These are phyloP conservation scores for Beauveria brongniartii DNA, from an alignment of 2,329 filamentous ascomycete species.

Conservation along the genomic window DNA sequence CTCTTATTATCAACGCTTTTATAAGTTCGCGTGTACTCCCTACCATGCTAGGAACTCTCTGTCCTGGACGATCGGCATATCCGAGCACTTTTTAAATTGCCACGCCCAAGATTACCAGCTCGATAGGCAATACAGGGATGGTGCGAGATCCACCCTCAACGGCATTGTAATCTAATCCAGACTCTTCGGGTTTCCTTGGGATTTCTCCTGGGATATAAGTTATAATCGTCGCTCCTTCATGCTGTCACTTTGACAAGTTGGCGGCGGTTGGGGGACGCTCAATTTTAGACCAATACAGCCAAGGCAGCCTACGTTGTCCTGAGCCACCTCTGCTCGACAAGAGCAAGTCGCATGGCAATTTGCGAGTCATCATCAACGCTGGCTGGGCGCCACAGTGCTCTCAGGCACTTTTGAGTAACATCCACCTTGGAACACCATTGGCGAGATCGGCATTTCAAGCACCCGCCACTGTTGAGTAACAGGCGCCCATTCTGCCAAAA, in stretches of 20 bases:
- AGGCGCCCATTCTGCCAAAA: too few relatives aligned
- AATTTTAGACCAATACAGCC: neutral
- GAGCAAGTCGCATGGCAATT: neutral
- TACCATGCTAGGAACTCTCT: neutral
- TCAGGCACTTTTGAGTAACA: neutral
- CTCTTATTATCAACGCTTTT: too few relatives aligned
- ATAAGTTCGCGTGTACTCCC: too few relatives aligned
- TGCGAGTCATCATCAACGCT: neutral
- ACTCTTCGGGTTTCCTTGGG: neutral
- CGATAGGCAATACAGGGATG: neutral
- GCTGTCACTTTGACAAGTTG: too few relatives aligned
- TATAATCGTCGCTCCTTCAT: too few relatives aligned
- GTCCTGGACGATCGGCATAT: slow-evolving; percentile 1
- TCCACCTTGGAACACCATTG: neutral
- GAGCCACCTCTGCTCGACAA: neutral
- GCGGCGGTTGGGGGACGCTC: neutral
- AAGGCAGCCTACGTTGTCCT: neutral
- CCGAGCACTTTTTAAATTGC: slow-evolving; percentile 5
- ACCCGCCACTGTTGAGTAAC: too few relatives aligned
- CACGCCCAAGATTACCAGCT: neutral
- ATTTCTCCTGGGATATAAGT: neutral
- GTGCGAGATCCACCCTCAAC: slow-evolving; percentile 1
- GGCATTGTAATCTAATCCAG: neutral
- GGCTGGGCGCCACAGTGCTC: neutral
- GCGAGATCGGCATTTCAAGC: too few relatives aligned